These are phyloP conservation scores for Cercospora beticola DNA, from an alignment of 2,329 filamentous ascomycete genomes.

Conservation along the genomic window DNA sequence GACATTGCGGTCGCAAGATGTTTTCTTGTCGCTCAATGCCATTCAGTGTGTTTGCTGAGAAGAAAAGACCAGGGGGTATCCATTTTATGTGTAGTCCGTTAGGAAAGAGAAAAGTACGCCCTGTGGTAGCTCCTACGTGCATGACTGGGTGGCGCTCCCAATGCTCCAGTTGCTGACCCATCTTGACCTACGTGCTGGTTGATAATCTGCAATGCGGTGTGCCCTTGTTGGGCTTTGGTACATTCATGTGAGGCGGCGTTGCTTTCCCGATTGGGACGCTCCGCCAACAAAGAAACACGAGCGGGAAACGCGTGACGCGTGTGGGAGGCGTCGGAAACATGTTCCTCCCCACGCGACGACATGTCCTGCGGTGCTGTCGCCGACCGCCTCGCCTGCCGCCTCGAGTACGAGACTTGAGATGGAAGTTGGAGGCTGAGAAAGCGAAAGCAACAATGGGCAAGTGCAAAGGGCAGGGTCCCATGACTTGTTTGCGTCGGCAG, in stretches of 20 bases:
- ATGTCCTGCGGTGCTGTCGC: background rate
- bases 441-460: background rate
- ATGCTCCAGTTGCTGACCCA: no score
- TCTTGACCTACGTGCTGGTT: background rate
- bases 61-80: background rate
- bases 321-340: background rate
- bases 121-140: background rate
- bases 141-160: background rate
- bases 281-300: background rate
- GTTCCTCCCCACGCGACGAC: background rate
- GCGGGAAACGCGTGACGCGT: background rate
- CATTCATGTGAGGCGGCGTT: background rate
- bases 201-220: background rate
- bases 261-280: background rate
- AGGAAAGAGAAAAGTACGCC: background rate
- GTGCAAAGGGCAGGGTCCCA: background rate
- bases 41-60: background rate
- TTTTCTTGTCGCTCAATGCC: background rate
- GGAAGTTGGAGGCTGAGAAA: background rate
- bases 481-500: conserved; percentile 2
- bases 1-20: background rate
- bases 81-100: background rate
- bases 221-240: background rate
- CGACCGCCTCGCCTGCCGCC: background rate
- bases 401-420: background rate